Evolutionary conservation across 2,329 filamentous ascomycete species (phyloP).

Genomic region (Davidsoniella australis): DNA sequence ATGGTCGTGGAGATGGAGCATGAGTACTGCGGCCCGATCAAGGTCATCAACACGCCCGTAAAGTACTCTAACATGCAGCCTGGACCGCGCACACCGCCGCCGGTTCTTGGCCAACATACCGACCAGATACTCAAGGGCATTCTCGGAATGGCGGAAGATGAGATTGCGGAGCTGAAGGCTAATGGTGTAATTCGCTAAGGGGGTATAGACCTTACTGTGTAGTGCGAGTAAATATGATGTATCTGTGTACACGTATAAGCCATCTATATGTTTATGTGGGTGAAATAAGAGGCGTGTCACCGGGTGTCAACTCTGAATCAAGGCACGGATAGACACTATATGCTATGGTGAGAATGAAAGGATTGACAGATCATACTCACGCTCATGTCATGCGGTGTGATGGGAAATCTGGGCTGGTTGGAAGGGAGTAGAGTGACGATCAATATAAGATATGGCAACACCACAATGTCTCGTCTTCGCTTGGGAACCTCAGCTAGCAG

Average conservation of each 20-base stretch:
- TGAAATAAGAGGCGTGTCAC: background rate
- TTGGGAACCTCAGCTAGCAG: background rate
- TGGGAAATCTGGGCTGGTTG: conserved; percentile 1
- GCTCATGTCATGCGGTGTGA: conserved; percentile 1
- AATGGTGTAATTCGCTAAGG: conserved; percentile 46
- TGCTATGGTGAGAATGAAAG: background rate
- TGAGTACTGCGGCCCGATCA: conserved; percentile 64
- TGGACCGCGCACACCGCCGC: conserved; percentile 59
- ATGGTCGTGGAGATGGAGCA: conserved; percentile 90
- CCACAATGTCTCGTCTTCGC: background rate
- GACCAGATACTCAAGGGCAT: conserved; percentile 53
- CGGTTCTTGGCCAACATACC: conserved; percentile 75
- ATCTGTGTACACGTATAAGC: background rate
- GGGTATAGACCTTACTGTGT: too few relatives aligned
- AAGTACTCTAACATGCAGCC: conserved; percentile 80
- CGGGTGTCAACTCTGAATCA: too few relatives aligned
- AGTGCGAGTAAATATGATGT: too few relatives aligned
- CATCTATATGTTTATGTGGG: background rate
- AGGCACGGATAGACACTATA: too few relatives aligned
- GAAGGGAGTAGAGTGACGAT: background rate
- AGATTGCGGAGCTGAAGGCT: conserved; percentile 45
- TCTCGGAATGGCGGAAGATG: conserved; percentile 38
- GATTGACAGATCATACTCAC: conserved; percentile 7
- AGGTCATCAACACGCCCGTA: conserved; percentile 82
- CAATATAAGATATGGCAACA: background rate